A percentile compares a stretch with the other conserved stretches of the same genome.
phyloP scores from a whole-genome alignment of 23 red algal species.

The Agarophyton chilense region DNA sequence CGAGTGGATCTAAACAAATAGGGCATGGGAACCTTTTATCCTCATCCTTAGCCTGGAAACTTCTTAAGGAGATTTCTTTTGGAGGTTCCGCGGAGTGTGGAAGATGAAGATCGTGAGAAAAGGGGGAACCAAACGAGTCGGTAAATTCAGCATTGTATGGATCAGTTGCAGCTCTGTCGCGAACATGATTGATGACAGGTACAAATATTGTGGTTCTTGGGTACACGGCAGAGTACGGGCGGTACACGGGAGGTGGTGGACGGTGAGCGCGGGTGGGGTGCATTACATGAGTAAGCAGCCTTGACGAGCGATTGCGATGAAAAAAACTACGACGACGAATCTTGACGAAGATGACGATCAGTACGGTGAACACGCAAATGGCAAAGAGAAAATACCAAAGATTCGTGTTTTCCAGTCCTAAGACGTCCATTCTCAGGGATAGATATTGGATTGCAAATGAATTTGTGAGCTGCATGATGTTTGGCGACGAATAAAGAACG shows the following conservation, averaged over 20 bases:
- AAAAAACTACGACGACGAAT: neutral
- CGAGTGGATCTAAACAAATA: slow-evolving; percentile 56
- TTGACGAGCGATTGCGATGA: neutral
- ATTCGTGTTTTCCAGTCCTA: too few relatives aligned
- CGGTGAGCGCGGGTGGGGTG: neutral
- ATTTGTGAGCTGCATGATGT: neutral
- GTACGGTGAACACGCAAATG: neutral
- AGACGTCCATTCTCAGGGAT: neutral
- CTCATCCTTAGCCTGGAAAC: slow-evolving; percentile 29
- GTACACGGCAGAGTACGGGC: neutral
- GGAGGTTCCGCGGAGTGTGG: neutral
- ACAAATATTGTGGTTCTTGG: slow-evolving; percentile 13
- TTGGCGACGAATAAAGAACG: neutral
- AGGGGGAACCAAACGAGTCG: neutral
- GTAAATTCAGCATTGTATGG: neutral
- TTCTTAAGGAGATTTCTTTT: slow-evolving; percentile 3
- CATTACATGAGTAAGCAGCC: neutral
- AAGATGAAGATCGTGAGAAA: neutral
- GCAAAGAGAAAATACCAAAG: neutral
- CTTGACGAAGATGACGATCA: neutral
- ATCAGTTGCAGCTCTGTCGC: neutral
- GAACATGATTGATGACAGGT: slow-evolving; percentile 1
- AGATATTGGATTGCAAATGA: neutral
- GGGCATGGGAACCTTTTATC: slow-evolving; percentile 29
- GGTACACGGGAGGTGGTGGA: slow-evolving; percentile 3